Evolutionary conservation across 1,139 yeast species (phyloP), one percentile per base, ranked within the genome.

Genomic region (Taphrina sp.): DNA sequence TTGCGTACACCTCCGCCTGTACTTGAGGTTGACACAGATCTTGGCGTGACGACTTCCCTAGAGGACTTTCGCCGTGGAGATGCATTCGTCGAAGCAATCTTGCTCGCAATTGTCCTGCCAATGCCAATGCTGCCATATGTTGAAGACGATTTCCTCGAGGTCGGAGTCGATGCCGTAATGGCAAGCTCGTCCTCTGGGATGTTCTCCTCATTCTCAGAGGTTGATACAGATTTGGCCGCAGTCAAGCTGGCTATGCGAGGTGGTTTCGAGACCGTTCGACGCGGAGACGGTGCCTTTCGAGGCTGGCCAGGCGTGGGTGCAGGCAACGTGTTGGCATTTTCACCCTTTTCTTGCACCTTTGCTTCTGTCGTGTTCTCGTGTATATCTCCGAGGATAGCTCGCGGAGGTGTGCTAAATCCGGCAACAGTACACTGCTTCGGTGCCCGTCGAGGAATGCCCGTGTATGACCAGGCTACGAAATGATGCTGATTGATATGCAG

Each of bases 271-370:
- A 49, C 54, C n/a, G 24, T 29, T 8, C 54, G 45, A 24, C 19
- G 17, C 2, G 43, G 37, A 12, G 47, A 43, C n/a, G 54, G 54
- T 20, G 54, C 54, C 41, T 92, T 92, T 67, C 98, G 79, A 31
- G 98, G 98, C 70, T 92, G 98, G 1, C 98, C 98, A 0, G 98
- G 97, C 1, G 96, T 87, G 51, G 88, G 88, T 62, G 79, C 80
- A 2, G 97, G 98, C 23, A 92, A 89, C 63, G 79, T 85, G 36
- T 81, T 79, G 60, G 82, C 58, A 17, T 34, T 37, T 17, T 56
- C 56, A 5, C 54, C 54, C 34, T 49, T 49, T 10, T 49, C 54
- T 20, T 38, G 39, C 7, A 42, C 53, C 23, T 43, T 43, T 19
- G 59, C 41, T 19, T 60, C 47, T 43, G 60, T 28, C 41, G 49